Base-by-base conservation (phyloP, 345 rosid species). In the Citropsis articulata region DNA sequence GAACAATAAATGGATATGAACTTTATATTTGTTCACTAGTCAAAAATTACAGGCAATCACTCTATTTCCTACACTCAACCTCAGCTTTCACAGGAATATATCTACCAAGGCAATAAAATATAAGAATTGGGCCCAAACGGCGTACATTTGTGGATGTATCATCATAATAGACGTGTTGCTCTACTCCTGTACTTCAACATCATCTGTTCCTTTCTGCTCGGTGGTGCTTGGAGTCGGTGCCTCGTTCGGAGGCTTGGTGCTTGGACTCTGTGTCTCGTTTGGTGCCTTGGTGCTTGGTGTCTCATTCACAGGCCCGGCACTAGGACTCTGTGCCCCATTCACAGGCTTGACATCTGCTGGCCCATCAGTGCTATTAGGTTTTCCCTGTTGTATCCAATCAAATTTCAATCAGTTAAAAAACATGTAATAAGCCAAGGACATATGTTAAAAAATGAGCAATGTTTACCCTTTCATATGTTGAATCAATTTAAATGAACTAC, bases 291-390 rank as follows among this genome's bases (percentile, higher is more conserved):
- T 78, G 9, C 78, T 73, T 2, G 81, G 86, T 55, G 30, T 85
- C 22, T 50, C 56, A 1, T 50, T 50, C 56, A 50, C 22, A 50
- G 19, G 7, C 56, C 7, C 5, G 56, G 56, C 18, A 1, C 7
- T 18, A 16, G 56, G 56, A 50, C 57, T 21, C 4, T 19, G 12
- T 12, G 35, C 5, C 48, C 10, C 6, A 7, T 13, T n/a, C 21
- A 89, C 71, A 45, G 91, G 71, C 84, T 91, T 95, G 81, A 64
- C 91, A 31, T 88, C 87, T 38, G 48, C 79, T 13, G 81, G 76
- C 73, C 67, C 86, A 6, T 87, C 91, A 24, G 19, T 77, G 67
- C 66, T 72, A 45, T 76, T 16, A 9, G 90, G 67, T 60, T 88
- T 92, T 8, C 87, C 97, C 92, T 86, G 86, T 67, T 66, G 80